Evolutionary conservation across 495 filamentous ascomycete genomes (phyloP).

Genomic region (Apiosordaria backusii): DNA sequence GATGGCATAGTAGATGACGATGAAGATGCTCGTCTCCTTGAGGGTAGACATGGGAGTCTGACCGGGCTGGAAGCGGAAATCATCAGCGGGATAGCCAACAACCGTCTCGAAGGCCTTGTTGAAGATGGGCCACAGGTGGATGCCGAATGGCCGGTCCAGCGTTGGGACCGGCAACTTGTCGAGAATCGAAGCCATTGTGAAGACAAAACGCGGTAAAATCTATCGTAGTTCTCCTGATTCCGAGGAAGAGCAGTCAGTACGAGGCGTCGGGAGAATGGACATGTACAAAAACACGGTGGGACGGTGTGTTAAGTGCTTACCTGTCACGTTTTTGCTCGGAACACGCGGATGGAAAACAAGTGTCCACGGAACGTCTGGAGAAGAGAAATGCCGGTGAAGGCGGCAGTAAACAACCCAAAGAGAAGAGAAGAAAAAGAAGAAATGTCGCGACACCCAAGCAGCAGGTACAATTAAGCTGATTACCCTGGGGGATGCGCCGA

Average conservation of each 20-base stretch:
- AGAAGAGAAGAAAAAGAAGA: slow-evolving; percentile 10
- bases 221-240: slow-evolving; percentile 9
- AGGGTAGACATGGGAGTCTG: slow-evolving; percentile 69
- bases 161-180: slow-evolving; percentile 69
- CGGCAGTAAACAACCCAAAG: slow-evolving; percentile 1
- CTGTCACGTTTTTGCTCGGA: neutral
- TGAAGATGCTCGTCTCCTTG: slow-evolving; percentile 58
- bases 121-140: slow-evolving; percentile 93
- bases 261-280: neutral
- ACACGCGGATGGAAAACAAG: neutral
- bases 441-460: slow-evolving; percentile 12
- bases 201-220: slow-evolving; percentile 7
- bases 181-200: slow-evolving; percentile 49
- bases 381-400: neutral
- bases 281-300: slow-evolving; percentile 12
- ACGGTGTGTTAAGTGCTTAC: neutral
- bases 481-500: slow-evolving; percentile 11
- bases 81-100: slow-evolving; percentile 66
- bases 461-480: slow-evolving; percentile 8
- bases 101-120: slow-evolving; percentile 71
- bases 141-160: slow-evolving; percentile 86
- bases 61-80: slow-evolving; percentile 66
- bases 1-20: slow-evolving; percentile 67
- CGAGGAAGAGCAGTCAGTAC: slow-evolving; percentile 17
- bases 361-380: too few species aligned